Conservation (phyloP, 2,329 filamentous ascomycete species). For the Exophiala lecanii-corni region DNA sequence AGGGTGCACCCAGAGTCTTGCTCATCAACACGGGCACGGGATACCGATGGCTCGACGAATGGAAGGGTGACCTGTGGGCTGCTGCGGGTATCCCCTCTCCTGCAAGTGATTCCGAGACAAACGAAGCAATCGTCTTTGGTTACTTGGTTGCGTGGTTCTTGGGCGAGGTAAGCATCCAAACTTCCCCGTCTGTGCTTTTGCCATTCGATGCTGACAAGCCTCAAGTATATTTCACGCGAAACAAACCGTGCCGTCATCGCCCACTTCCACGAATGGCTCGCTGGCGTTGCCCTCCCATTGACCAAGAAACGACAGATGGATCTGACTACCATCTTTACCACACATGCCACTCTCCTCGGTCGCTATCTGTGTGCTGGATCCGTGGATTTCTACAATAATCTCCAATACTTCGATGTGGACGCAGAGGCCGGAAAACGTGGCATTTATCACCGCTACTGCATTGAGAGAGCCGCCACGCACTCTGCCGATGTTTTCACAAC, state of each 20-base stretch:
- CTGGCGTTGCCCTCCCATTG: slow-evolving; percentile 86
- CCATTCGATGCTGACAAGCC: no score
- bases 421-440: slow-evolving; percentile 95
- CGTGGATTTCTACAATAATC: slow-evolving; percentile 98
- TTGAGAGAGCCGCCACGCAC: slow-evolving; percentile 89
- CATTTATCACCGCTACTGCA: slow-evolving; percentile 98
- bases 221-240: slow-evolving; percentile 86
- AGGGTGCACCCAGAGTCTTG: slow-evolving; percentile 87
- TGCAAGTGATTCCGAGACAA: slow-evolving; percentile 86
- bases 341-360: slow-evolving; percentile 89
- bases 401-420: slow-evolving; percentile 95
- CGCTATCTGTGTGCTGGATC: slow-evolving; percentile 95
- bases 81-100: slow-evolving; percentile 90
- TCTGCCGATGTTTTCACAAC: slow-evolving; percentile 96
- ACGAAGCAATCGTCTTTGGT: slow-evolving; percentile 95
- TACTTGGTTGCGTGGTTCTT: slow-evolving; percentile 98
- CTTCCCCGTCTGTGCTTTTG: no score
- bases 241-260: slow-evolving; percentile 89
- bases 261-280: slow-evolving; percentile 98
- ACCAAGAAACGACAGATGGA: slow-evolving; percentile 93
- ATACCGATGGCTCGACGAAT: slow-evolving; percentile 87
- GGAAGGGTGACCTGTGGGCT: slow-evolving; percentile 96
- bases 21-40: slow-evolving; percentile 93
- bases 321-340: slow-evolving; percentile 97
- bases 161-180: slow-evolving; percentile 77